Conservation (phyloP, 1,139 yeast species). For the Magnusiomyces sp. region DNA sequence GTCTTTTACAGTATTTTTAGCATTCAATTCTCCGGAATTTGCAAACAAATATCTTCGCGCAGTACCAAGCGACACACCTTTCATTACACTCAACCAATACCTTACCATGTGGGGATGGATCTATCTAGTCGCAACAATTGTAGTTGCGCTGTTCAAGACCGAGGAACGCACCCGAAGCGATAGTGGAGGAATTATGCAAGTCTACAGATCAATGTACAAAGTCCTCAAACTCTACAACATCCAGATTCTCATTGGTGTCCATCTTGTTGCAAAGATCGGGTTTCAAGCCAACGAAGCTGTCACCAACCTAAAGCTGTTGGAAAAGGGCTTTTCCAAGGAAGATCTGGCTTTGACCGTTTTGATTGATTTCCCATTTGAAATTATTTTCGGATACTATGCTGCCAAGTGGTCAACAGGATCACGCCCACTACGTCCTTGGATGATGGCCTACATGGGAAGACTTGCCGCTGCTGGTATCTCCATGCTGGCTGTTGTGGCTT, state of each 20-base stretch:
- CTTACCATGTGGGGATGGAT: conserved; percentile 69
- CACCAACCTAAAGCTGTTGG: conserved; percentile 84
- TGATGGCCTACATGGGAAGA: conserved; percentile 82
- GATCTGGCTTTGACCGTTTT: conserved; percentile 88
- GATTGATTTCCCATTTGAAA: conserved; percentile 93
- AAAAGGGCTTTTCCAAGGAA: conserved; percentile 87
- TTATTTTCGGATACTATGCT: conserved; percentile 89
- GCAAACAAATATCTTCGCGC: conserved; percentile 74
- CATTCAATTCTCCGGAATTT: conserved; percentile 86
- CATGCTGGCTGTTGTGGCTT: conserved; percentile 60
- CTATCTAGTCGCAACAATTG: conserved; percentile 58
- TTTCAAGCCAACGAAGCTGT: conserved; percentile 96
- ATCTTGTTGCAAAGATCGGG: conserved; percentile 77
- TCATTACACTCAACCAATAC: conserved; percentile 66
- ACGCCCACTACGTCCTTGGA: conserved; percentile 75
- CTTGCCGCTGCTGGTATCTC: conserved; percentile 68
- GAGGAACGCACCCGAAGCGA: conserved; percentile 37
- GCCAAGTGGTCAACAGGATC: conserved; percentile 87
- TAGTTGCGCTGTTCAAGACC: conserved; percentile 40
- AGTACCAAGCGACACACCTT: conserved; percentile 53
- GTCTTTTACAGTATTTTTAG: conserved; percentile 83
- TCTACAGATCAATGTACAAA: conserved; percentile 69
- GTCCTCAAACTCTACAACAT: conserved; percentile 72
- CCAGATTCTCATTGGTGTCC: conserved; percentile 63
- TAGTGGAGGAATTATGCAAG: conserved; percentile 32